These are phyloP conservation scores for Penicillium parvum DNA, from an alignment of 495 filamentous ascomycete genomes.

Conservation along the genomic window DNA sequence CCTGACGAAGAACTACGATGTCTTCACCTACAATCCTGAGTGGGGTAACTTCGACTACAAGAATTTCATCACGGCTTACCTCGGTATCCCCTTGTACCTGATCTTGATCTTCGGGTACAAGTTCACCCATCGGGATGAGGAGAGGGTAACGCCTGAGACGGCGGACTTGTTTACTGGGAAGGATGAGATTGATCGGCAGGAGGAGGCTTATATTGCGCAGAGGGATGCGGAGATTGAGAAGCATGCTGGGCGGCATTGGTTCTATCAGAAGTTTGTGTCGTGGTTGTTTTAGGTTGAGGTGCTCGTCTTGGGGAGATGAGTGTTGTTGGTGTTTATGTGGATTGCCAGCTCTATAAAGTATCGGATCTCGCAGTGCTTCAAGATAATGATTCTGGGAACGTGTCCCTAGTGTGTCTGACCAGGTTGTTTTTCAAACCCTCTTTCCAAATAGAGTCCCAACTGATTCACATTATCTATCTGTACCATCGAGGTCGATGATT, in stretches of 20 bases:
- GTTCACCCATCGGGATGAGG: constrained; percentile 46
- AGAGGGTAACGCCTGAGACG: constrained; percentile 47
- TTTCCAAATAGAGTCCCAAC: no score
- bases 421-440: neutral
- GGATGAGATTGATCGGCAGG: constrained; percentile 68
- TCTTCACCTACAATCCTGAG: constrained; percentile 52
- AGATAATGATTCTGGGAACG: no score
- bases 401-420: no score
- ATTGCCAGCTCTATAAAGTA: no score
- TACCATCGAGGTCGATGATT: no score
- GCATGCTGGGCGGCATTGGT: constrained; percentile 38
- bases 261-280: constrained; percentile 60
- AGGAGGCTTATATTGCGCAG: constrained; percentile 60
- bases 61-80: constrained; percentile 77
- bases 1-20: constrained; percentile 73
- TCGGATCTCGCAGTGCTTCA: no score
- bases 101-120: constrained; percentile 71
- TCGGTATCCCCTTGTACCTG: constrained; percentile 76
- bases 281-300: constrained; percentile 55
- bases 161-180: constrained; percentile 71
- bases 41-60: constrained; percentile 61
- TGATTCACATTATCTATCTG: no score
- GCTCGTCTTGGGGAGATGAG: neutral
- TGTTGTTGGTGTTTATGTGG: neutral
- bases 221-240: constrained; percentile 46